A percentile compares a stretch with the other conserved stretches of the same genome.
Evolutionary conservation across 2,329 filamentous ascomycete species (phyloP).

Genomic region (Alternaria postmessia): DNA sequence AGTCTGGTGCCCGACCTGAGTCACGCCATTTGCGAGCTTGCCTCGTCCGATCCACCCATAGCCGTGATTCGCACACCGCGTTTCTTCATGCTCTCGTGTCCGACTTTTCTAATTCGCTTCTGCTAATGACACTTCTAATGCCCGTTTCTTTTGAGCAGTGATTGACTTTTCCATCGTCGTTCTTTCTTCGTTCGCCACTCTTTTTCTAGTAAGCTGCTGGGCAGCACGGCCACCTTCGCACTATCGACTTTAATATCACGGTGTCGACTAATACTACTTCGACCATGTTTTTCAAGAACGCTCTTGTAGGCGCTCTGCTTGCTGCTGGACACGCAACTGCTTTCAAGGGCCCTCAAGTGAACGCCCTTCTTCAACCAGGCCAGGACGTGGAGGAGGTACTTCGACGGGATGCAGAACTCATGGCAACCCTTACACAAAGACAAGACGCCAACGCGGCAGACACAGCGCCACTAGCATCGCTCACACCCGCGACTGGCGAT

Average conservation of each 20-base stretch:
- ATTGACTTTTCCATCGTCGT: conserved; percentile 34
- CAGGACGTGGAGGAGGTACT: conserved; percentile 45
- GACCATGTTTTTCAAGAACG: conserved; percentile 44
- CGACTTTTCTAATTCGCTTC: conserved; percentile 37
- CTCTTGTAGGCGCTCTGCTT: conserved; percentile 43
- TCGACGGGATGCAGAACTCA: conserved; percentile 43
- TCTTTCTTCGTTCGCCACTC: conserved; percentile 40
- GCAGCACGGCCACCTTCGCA: conserved; percentile 40
- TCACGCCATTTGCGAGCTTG: conserved; percentile 43
- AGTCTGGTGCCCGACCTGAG: conserved; percentile 32
- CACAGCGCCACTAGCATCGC: conserved; percentile 40
- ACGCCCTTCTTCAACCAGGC: conserved; percentile 39
- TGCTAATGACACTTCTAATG: conserved; percentile 42
- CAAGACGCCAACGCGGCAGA: conserved; percentile 42
- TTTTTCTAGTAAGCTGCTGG: conserved; percentile 49
- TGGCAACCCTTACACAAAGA: conserved; percentile 48
- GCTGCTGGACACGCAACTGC: conserved; percentile 44
- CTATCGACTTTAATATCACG: conserved; percentile 47
- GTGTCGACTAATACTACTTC: conserved; percentile 39
- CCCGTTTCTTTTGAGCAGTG: conserved; percentile 37
- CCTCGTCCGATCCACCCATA: conserved; percentile 25
- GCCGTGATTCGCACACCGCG: conserved; percentile 27
- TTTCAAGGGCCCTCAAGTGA: conserved; percentile 33
- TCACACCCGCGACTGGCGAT: conserved; percentile 47
- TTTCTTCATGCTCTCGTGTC: conserved; percentile 21